Percentiles rank a stretch among this genome's conserved stretches.
phyloP scores from a whole-genome alignment of 345 rosid species.

The Gossypium ekmanianum region DNA sequence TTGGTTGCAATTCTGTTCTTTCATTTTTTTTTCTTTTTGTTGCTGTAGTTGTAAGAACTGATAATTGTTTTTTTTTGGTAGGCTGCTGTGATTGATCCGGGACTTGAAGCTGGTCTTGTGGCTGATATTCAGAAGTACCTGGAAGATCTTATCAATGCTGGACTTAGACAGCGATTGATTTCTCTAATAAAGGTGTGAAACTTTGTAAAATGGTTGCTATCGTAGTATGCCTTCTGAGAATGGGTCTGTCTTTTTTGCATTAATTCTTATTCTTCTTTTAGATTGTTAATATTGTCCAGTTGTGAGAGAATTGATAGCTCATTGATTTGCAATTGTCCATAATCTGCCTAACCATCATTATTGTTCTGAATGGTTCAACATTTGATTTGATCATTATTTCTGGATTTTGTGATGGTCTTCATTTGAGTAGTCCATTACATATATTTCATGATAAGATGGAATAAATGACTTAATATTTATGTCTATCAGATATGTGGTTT shows the following conservation, averaged over 20 bases:
- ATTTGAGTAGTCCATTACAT: background rate
- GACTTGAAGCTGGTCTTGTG: constrained; percentile 63
- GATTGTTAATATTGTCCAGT: background rate
- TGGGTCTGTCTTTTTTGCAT: background rate
- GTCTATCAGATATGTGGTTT: background rate
- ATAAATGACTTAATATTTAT: background rate
- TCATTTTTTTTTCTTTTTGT: background rate
- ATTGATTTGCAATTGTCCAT: background rate
- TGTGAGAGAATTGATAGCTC: background rate
- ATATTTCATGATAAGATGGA: background rate
- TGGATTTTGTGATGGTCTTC: background rate
- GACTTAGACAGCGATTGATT: constrained; percentile 77
- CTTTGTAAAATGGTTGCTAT: background rate
- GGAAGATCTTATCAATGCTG: constrained; percentile 69
- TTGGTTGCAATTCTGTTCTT: background rate
- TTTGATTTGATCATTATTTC: background rate
- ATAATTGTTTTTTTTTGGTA: constrained; percentile 30
- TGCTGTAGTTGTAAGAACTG: constrained; percentile 1
- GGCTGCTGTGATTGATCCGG: constrained; percentile 94
- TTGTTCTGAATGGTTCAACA: background rate
- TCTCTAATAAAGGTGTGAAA: constrained; percentile 66
- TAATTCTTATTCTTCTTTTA: background rate
- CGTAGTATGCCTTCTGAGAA: background rate
- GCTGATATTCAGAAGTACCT: constrained; percentile 69
- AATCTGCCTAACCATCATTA: background rate